Base-by-base conservation (phyloP, 2,329 filamentous ascomycete genomes). In the Cladophialophora yegresii region DNA sequence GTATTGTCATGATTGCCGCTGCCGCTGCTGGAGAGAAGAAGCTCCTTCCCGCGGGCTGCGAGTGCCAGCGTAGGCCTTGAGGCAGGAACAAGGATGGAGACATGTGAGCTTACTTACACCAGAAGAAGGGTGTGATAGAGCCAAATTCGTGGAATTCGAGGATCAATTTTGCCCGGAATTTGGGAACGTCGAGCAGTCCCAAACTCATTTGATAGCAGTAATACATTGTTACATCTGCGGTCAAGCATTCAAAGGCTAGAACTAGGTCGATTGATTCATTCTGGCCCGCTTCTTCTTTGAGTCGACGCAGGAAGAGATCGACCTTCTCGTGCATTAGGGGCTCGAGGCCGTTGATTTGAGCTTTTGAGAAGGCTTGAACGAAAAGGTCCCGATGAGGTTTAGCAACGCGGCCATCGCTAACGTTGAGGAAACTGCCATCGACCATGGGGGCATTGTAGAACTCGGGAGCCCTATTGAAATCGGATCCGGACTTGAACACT, bases 321-420 rank as follows among this genome's bases (percentile, higher is more conserved):
- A 73, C 59, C 56, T 75, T 73, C 7, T 69, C 62, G 1, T 66
- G 56, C 43, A 77, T 71, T 32, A 73, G 55, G 4, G 69, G 57
- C 62, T 73, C 70, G 5, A 76, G 67, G 7, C 62, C 60, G 1
- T 68, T 60, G 13, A 77, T 71, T 10, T 69, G 71, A 30, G 66
- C 67, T 50, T 70, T 73, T 36, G 71, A 72, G 64, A 77, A 77
- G 54, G 74, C 75, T 5, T 72, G 72, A 12, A 68, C 67, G 10
- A 76, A 64, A 9, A 64, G 58, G 20, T 64, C 58, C 12, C 58
- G 49, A 26, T 64, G 62, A n/a, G 62, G 62, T 47, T 61, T 64
- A 7, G 62, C 58, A 16, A 58, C 56, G 47, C 54, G 55, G 22
- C 33, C 60, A 32, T 62, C 22, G 60, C 32, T 32, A 32, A 58